phyloP scores from a whole-genome alignment of 345 rosid genomes.

The Litchi chinensis region DNA sequence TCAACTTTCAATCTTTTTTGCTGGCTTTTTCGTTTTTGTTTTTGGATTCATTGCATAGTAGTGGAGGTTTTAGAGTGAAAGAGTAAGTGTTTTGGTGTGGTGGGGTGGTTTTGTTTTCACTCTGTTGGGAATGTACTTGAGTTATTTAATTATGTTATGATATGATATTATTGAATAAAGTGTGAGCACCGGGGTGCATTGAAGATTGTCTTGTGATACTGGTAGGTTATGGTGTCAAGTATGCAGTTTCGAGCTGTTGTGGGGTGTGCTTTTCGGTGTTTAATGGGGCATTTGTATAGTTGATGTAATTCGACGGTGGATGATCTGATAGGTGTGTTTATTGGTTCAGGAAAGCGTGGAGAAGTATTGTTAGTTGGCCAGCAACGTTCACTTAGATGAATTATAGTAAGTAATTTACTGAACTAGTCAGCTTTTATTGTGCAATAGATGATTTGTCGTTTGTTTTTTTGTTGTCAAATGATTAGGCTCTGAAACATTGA shows the following conservation, averaged over 20 bases:
- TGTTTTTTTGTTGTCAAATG: neutral
- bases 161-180: too few species aligned
- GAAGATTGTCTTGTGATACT: neutral
- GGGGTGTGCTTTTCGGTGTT: neutral
- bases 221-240: neutral
- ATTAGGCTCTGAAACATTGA: neutral
- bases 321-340: neutral
- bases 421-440: neutral
- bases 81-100: neutral
- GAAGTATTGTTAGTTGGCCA: neutral
- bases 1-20: neutral
- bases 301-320: neutral
- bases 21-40: neutral
- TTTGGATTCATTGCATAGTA: neutral
- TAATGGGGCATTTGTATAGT: neutral
- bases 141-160: too few species aligned
- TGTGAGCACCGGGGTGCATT: neutral
- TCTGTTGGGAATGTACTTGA: neutral
- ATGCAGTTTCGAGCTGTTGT: neutral
- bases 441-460: neutral
- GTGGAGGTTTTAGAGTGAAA: neutral
- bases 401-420: neutral
- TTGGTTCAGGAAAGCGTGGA: neutral
- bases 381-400: neutral
- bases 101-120: neutral